Percentiles rank a stretch among this genome's conserved stretches.
Evolutionary conservation across 495 filamentous ascomycete genomes (phyloP).

Genomic region (Rhizodiscina lignyota): DNA sequence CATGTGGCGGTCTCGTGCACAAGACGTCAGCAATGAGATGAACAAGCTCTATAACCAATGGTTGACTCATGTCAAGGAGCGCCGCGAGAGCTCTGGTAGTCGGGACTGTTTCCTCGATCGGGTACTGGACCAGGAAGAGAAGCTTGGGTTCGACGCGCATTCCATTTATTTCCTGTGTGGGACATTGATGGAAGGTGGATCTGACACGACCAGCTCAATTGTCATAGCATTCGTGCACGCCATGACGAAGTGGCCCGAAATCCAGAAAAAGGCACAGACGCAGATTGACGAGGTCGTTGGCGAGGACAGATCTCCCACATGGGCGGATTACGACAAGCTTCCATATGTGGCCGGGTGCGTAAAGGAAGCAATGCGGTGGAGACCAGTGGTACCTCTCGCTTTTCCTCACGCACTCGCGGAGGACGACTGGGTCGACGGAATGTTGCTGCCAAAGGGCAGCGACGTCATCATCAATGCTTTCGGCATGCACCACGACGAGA

Average conservation of each 20-base stretch:
- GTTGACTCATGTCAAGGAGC: conserved; percentile 5
- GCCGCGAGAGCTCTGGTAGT: conserved; percentile 6
- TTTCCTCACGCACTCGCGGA: conserved; percentile 36
- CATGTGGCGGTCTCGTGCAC: conserved; percentile 23
- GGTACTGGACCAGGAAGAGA: conserved; percentile 27
- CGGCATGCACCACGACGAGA: conserved; percentile 1
- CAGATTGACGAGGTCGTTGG: conserved; percentile 40
- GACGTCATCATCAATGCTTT: conserved; percentile 24
- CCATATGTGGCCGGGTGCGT: conserved; percentile 29
- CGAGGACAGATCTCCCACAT: conserved; percentile 14
- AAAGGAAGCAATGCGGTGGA: conserved; percentile 30
- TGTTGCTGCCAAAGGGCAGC: conserved; percentile 30
- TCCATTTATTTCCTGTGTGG: conserved; percentile 24
- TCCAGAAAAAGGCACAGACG: conserved; percentile 35
- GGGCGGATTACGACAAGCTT: conserved; percentile 19
- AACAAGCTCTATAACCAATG: conserved; percentile 22
- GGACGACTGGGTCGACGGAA: conserved; percentile 29
- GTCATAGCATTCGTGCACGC: conserved; percentile 27
- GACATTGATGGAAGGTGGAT: too few relatives aligned
- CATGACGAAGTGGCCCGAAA: conserved; percentile 30
- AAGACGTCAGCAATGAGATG: conserved; percentile 25
- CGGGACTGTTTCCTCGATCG: conserved; percentile 25
- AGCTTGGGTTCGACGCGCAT: conserved; percentile 22
- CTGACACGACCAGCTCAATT: conserved; percentile 33
- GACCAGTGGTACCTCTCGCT: conserved; percentile 25